Conservation (phyloP, 805 yeast genomes). For the Candida silvicultrix region DNA sequence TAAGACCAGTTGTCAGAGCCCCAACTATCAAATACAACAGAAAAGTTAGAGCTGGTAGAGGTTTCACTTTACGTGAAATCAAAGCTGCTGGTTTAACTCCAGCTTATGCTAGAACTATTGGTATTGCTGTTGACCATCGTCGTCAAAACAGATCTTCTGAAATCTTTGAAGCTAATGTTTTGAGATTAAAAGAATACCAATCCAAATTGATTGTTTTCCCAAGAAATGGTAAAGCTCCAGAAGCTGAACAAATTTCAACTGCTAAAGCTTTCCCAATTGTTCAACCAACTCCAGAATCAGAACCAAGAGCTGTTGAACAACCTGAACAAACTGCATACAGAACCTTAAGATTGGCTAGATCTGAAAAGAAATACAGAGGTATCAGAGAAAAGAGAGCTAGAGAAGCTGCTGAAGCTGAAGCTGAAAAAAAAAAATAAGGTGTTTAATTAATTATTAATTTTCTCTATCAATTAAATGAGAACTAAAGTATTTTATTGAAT, state of each 20-base stretch:
- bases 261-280: constrained; percentile 75
- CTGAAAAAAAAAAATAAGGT: constrained; percentile 92
- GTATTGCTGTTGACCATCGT: constrained; percentile 99
- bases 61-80: constrained; percentile 96
- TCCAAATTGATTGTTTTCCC: constrained; percentile 95
- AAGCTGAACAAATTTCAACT: constrained; percentile 69
- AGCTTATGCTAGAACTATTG: constrained; percentile 96
- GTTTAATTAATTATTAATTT: neutral
- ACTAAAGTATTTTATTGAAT: neutral
- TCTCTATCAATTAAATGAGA: too few relatives aligned
- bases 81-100: constrained; percentile 94
- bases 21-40: constrained; percentile 99
- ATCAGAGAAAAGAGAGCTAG: constrained; percentile 93
- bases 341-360: constrained; percentile 91
- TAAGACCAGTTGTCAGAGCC: constrained; percentile 98
- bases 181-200: constrained; percentile 94
- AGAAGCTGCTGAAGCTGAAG: constrained; percentile 98
- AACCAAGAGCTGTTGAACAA: constrained; percentile 71
- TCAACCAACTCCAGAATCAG: constrained; percentile 60
- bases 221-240: constrained; percentile 80
- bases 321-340: constrained; percentile 71
- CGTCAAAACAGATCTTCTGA: constrained; percentile 97
- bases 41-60: constrained; percentile 99
- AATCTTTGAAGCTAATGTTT: constrained; percentile 90
- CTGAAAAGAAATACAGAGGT: constrained; percentile 88